These are phyloP conservation scores for Claviceps purpurea DNA, from an alignment of 2,329 filamentous ascomycete genomes.

Conservation along the genomic window DNA sequence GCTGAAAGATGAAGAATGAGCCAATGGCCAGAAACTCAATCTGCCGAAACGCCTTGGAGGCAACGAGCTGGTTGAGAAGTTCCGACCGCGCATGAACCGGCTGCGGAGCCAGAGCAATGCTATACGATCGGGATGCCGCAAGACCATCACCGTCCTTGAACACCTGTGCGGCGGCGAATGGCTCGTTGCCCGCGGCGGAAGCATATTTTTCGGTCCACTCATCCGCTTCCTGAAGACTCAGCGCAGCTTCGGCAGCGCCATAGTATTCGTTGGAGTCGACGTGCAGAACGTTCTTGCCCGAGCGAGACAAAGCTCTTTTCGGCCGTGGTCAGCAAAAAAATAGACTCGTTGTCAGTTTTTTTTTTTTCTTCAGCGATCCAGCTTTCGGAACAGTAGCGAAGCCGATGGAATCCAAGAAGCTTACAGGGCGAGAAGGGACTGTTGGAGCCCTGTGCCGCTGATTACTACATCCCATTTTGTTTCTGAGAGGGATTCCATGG, in stretches of 20 bases:
- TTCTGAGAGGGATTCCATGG: slow-evolving; percentile 63
- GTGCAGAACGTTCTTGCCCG: slow-evolving; percentile 81
- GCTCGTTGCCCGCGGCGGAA: slow-evolving; percentile 10
- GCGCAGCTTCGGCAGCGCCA: slow-evolving; percentile 71
- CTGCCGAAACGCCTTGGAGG: slow-evolving; percentile 75
- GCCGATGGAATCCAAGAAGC: slow-evolving; percentile 22
- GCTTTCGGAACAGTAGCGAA: not conserved
- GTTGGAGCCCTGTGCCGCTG: slow-evolving; percentile 62
- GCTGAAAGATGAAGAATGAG: slow-evolving; percentile 70
- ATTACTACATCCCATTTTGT: slow-evolving; percentile 70
- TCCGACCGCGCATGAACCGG: slow-evolving; percentile 73
- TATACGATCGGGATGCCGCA: slow-evolving; percentile 60
- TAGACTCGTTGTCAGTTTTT: slow-evolving; percentile 13
- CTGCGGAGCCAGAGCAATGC: slow-evolving; percentile 70
- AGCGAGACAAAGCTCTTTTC: slow-evolving; percentile 77
- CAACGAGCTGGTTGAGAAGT: slow-evolving; percentile 69
- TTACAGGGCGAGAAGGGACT: slow-evolving; percentile 71
- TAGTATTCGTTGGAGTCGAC: slow-evolving; percentile 82
- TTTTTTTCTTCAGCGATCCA: not conserved
- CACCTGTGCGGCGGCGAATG: slow-evolving; percentile 19
- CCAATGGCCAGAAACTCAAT: slow-evolving; percentile 90
- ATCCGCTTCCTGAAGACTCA: slow-evolving; percentile 71
- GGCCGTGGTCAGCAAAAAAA: slow-evolving; percentile 19
- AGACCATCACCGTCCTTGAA: slow-evolving; percentile 29
- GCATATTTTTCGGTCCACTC: slow-evolving; percentile 47